phyloP scores from a whole-genome alignment of 176 grass and related monocot genomes.

The Raddia distichophylla region DNA sequence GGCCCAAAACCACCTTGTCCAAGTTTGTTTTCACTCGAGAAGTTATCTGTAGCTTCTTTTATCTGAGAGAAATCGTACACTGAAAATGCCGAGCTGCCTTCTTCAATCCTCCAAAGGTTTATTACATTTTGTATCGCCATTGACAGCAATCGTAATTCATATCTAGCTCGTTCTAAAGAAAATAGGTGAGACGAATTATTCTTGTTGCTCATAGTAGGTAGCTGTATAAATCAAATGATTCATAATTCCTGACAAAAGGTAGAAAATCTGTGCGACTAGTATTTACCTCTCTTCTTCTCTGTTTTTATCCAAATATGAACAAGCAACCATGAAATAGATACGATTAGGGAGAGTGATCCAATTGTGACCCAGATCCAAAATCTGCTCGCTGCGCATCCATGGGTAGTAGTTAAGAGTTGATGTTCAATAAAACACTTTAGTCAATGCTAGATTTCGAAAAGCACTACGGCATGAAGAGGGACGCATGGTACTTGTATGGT shows the following conservation, averaged over 20 bases:
- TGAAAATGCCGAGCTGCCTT: constrained; percentile 41
- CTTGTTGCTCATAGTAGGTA: not conserved
- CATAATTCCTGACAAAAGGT: constrained; percentile 16
- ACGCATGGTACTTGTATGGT: not conserved
- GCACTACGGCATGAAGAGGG: not conserved
- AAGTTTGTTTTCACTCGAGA: constrained; percentile 66
- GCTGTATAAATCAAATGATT: not conserved
- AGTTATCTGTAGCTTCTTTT: constrained; percentile 63
- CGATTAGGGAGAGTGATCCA: constrained; percentile 33
- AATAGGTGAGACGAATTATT: not conserved
- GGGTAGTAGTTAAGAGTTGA: not conserved
- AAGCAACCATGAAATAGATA: constrained; percentile 44
- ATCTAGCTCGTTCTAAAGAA: constrained; percentile 45
- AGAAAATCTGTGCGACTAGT: not conserved
- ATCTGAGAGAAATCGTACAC: constrained; percentile 54
- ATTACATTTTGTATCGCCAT: constrained; percentile 46
- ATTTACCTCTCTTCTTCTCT: constrained; percentile 50
- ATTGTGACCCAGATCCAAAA: constrained; percentile 47
- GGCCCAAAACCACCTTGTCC: constrained; percentile 78
- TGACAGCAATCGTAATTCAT: constrained; percentile 34
- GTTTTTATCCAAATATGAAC: constrained; percentile 59
- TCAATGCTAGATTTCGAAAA: constrained; percentile 5
- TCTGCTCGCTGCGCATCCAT: constrained; percentile 36
- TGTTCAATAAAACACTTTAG: not conserved
- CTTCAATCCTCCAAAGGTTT: constrained; percentile 44